phyloP scores from a whole-genome alignment of 2,329 filamentous ascomycete species.

The Raffaelea arxii region DNA sequence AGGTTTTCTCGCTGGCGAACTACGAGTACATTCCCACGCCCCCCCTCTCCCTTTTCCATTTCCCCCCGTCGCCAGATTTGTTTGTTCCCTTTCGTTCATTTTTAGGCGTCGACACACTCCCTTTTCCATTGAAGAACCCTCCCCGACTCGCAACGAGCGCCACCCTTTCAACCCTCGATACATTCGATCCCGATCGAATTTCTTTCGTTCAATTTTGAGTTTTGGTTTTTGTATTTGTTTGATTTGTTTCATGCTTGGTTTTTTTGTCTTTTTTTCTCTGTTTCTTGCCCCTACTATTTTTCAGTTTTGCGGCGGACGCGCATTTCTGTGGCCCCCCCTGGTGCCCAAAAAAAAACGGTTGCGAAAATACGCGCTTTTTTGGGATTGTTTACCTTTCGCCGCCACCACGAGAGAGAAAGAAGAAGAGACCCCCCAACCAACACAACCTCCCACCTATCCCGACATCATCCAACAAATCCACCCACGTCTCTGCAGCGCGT shows the following conservation, averaged over 20 bases:
- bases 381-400: conserved; percentile 4
- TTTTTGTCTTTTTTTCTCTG: no score
- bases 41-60: not conserved
- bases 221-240: no score
- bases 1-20: not conserved
- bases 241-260: no score
- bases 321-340: no score
- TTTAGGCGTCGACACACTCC: not conserved
- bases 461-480: no score
- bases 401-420: not conserved
- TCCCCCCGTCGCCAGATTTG: not conserved
- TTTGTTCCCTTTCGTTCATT: not conserved
- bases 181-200: not conserved
- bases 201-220: no score
- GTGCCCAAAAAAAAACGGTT: not conserved
- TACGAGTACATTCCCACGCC: not conserved
- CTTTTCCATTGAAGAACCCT: not conserved
- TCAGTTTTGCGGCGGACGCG: no score
- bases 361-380: conserved; percentile 4
- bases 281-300: no score
- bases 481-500: no score
- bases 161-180: not conserved
- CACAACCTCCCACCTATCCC: no score
- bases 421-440: no score
- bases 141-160: not conserved